A percentile compares a stretch with the other conserved stretches of the same genome.
Conservation (phyloP, 2,329 filamentous ascomycete genomes). For the Aurifilum marmelostoma region DNA sequence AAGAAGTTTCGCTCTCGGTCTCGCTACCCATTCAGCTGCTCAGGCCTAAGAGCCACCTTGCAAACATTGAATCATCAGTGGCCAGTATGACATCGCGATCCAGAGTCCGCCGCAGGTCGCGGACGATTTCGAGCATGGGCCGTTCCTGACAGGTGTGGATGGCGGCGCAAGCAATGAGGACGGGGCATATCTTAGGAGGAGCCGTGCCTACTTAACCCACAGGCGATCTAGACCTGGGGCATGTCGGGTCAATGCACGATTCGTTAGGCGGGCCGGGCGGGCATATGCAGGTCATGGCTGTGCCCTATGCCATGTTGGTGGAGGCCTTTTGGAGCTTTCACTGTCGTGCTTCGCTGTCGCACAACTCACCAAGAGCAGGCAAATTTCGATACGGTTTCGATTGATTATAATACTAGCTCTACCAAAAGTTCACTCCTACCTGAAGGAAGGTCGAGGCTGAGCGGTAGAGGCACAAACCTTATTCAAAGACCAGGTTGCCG, state of each 20-base stretch:
- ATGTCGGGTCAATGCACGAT: slow-evolving; percentile 13
- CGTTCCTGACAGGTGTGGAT: slow-evolving; percentile 5
- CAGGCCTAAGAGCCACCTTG: slow-evolving; percentile 10
- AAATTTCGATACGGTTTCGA: not conserved
- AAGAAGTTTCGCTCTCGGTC: slow-evolving; percentile 7
- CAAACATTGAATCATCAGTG: not conserved
- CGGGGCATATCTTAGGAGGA: slow-evolving; percentile 1
- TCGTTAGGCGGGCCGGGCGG: slow-evolving; percentile 1
- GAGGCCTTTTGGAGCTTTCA: slow-evolving; percentile 13
- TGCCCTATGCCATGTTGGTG: slow-evolving; percentile 19
- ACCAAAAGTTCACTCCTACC: not conserved
- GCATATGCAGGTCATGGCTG: slow-evolving; percentile 18
- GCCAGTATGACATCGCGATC: not conserved
- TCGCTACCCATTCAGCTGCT: not conserved
- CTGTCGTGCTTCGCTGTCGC: slow-evolving; percentile 15
- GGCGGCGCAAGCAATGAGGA: not conserved
- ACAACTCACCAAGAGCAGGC: not conserved
- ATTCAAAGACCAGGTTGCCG: not conserved
- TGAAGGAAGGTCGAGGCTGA: not conserved
- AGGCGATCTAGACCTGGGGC: not conserved
- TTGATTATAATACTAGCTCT: not conserved
- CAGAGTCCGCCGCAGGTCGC: not conserved
- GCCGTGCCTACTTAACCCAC: not conserved
- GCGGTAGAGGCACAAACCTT: not conserved
- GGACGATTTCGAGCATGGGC: not conserved